These are phyloP conservation scores for Adansonia grandidieri DNA, from an alignment of 441 rosid species.

Conservation along the genomic window DNA sequence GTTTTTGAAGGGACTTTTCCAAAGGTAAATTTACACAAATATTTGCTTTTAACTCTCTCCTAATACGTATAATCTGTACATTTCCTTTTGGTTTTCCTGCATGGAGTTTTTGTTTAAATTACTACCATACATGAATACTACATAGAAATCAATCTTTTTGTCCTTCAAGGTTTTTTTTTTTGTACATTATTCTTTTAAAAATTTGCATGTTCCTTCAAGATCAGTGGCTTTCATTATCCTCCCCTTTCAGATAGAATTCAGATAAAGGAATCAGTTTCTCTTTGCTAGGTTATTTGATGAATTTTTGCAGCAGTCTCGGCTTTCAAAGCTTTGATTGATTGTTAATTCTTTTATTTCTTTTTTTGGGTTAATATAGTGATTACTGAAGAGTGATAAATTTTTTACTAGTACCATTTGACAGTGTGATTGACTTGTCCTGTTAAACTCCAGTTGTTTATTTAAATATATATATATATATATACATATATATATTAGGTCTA, in stretches of 20 bases:
- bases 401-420: not conserved
- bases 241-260: not conserved
- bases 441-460: not conserved
- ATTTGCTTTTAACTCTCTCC: not conserved
- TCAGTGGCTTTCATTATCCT: not conserved
- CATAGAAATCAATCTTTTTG: not conserved
- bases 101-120: not conserved
- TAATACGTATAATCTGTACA: not conserved
- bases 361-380: not conserved
- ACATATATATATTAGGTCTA: not conserved
- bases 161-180: not conserved
- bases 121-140: not conserved
- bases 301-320: not conserved
- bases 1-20: not conserved
- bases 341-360: not conserved
- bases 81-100: conserved; percentile 9
- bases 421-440: not conserved
- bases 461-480: no score
- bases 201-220: conserved; percentile 25
- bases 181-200: not conserved
- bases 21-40: not conserved
- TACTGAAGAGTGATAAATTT: not conserved
- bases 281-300: conserved; percentile 6
- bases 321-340: conserved; percentile 5
- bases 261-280: conserved; percentile 1